These are phyloP conservation scores for Penicillium robsamsonii DNA, from an alignment of 495 filamentous ascomycete species.

Conservation along the genomic window DNA sequence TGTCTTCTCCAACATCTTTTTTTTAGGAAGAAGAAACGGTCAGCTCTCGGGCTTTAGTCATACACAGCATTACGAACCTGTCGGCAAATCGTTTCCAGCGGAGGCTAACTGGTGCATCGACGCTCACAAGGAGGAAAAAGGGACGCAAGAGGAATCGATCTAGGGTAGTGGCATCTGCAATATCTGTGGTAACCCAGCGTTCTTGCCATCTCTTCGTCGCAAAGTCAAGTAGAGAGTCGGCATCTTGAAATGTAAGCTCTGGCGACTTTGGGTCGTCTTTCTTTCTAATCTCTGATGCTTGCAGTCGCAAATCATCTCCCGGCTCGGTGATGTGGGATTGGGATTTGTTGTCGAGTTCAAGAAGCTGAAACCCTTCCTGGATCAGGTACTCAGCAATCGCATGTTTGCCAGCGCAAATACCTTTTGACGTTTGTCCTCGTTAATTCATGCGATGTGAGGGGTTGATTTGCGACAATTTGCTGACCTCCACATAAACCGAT, in stretches of 20 bases:
- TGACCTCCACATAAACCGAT: constrained; percentile 90
- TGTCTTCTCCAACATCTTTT: constrained; percentile 44
- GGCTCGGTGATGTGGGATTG: constrained; percentile 22
- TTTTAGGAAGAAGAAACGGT: not conserved
- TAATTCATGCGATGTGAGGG: constrained; percentile 5
- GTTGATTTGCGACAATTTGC: constrained; percentile 17
- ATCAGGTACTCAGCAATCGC: constrained; percentile 82
- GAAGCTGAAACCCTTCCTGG: constrained; percentile 64
- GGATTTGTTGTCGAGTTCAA: constrained; percentile 30
- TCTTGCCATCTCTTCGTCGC: constrained; percentile 82
- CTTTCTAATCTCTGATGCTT: constrained; percentile 26
- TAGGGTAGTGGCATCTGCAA: constrained; percentile 64
- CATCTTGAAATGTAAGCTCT: constrained; percentile 51
- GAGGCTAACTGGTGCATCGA: constrained; percentile 82
- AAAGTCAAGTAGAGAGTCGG: constrained; percentile 70
- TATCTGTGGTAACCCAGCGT: constrained; percentile 79
- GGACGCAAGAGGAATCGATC: constrained; percentile 75
- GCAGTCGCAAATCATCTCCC: constrained; percentile 32
- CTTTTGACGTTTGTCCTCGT: constrained; percentile 44
- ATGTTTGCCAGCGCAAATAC: constrained; percentile 86
- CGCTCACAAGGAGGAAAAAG: constrained; percentile 87
- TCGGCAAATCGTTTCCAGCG: constrained; percentile 73
- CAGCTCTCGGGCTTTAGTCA: not conserved
- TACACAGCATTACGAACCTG: constrained; percentile 37
- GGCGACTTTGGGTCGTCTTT: constrained; percentile 22